These are phyloP conservation scores for Diaporthe aspalathi DNA, from an alignment of 2,329 filamentous ascomycete genomes.

Conservation along the genomic window DNA sequence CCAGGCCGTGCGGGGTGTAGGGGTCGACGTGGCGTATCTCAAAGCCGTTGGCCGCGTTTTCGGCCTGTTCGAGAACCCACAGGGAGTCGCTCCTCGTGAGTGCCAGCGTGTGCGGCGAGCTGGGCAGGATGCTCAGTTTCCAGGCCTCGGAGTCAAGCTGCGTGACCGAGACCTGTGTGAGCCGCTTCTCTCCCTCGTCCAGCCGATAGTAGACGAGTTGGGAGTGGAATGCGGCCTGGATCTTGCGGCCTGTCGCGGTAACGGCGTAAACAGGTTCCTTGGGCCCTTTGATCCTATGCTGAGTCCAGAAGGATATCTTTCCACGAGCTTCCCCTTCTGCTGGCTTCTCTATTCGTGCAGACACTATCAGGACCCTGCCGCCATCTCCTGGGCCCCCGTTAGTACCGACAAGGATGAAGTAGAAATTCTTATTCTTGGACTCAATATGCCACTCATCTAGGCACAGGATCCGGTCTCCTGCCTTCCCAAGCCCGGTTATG, in stretches of 20 bases:
- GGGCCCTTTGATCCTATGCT: constrained; percentile 58
- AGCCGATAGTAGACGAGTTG: constrained; percentile 49
- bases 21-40: constrained; percentile 58
- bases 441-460: constrained; percentile 73
- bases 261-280: constrained; percentile 66
- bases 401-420: constrained; percentile 72
- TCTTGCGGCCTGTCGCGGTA: constrained; percentile 12
- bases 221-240: constrained; percentile 49
- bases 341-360: constrained; percentile 52
- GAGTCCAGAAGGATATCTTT: constrained; percentile 65
- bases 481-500: constrained; percentile 66
- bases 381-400: constrained; percentile 45
- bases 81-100: constrained; percentile 67
- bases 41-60: neutral
- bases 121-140: constrained; percentile 52
- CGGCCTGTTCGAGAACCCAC: constrained; percentile 58
- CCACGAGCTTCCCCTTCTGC: constrained; percentile 44
- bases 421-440: constrained; percentile 67
- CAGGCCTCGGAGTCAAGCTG: constrained; percentile 64
- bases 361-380: constrained; percentile 68
- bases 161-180: constrained; percentile 59
- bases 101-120: constrained; percentile 59
- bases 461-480: constrained; percentile 68
- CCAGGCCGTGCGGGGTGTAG: constrained; percentile 55
- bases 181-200: constrained; percentile 61